Percentiles rank a stretch among this genome's conserved stretches.
phyloP scores from a whole-genome alignment of 768 basidiomycete genomes.

The Russula abietina region DNA sequence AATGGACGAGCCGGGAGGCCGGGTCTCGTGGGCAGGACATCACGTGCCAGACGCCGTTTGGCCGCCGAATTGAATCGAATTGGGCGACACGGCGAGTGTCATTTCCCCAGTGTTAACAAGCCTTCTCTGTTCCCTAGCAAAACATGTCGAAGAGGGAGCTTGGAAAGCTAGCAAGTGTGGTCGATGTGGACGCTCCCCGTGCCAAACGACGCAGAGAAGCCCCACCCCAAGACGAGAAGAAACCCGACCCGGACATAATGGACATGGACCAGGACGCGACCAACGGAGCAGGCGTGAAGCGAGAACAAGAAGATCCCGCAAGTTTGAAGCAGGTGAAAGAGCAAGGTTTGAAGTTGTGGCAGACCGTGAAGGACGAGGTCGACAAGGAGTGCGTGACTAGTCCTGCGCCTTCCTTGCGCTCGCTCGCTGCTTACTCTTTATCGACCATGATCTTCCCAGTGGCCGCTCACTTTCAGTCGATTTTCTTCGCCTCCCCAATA shows the following conservation, averaged over 20 bases:
- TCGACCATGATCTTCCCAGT: slow-evolving; percentile 36
- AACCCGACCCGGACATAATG: slow-evolving; percentile 38
- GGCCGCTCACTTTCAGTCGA: slow-evolving; percentile 56
- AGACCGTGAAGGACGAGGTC: slow-evolving; percentile 72
- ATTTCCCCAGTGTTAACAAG: slow-evolving; percentile 8
- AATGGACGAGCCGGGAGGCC: too few relatives aligned
- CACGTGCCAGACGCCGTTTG: slow-evolving; percentile 10
- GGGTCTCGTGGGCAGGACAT: slow-evolving; percentile 1
- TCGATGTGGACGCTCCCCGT: slow-evolving; percentile 42
- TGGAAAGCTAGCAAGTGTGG: slow-evolving; percentile 34
- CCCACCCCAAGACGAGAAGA: slow-evolving; percentile 33
- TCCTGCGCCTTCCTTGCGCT: slow-evolving; percentile 30
- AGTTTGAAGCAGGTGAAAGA: slow-evolving; percentile 44
- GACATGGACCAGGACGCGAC: slow-evolving; percentile 33
- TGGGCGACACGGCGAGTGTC: slow-evolving; percentile 8
- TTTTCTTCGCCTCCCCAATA: slow-evolving; percentile 66
- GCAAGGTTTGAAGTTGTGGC: slow-evolving; percentile 68
- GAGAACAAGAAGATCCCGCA: slow-evolving; percentile 27
- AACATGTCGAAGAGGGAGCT: slow-evolving; percentile 50
- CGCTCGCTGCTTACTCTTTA: slow-evolving; percentile 28
- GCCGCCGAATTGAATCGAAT: slow-evolving; percentile 5
- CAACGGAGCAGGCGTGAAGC: slow-evolving; percentile 30
- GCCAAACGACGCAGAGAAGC: slow-evolving; percentile 48
- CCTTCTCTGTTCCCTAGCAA: slow-evolving; percentile 1
- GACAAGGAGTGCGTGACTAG: slow-evolving; percentile 78